Evolutionary conservation across 768 basidiomycete genomes (phyloP), one percentile per base, ranked within the genome.

Genomic region (Auricularia sp.): DNA sequence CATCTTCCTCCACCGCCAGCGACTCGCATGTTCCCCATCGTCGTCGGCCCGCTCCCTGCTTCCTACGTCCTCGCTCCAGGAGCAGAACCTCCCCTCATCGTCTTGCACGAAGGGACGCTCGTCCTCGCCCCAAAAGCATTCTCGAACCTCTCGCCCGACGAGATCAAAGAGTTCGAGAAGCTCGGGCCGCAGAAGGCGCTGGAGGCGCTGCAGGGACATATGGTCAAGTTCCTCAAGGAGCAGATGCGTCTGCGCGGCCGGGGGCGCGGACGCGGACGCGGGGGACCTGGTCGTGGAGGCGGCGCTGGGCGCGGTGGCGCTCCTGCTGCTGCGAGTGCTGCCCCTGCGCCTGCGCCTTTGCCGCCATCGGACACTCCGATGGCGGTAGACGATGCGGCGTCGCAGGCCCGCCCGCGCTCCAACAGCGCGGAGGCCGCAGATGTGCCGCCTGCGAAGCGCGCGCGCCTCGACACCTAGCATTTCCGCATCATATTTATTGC

Each of bases 61-160:
- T 65, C 75, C 3, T 65, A 71, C 16, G 65, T 75, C n/a, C 61
- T 72, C 29, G 59, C 70, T 13, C 72, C 66, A 64, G 74, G 29
- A 51, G 68, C 73, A 36, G 73, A 76, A 1, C 72, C 75, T 2
- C 81, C 80, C 35, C 86, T 86, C 37, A 92, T 97, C 78, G 84
- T 92, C 29, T 77, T 95, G 13, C 92, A 95, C 67, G 87, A 93
- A 68, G 87, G 91, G 63, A 88, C 83, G 36, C 82, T 97, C 24
- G 84, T 93, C 64, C 83, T 97, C 44, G 90, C 92, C 70, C 94
- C 94, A 2, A 81, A 82, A 24, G 88, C 96, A 39, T 97, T 97
- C 71, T 82, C 87, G 8, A 86, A 86, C 64, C 81, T 96, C 13
- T 84, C 88, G 3, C 78, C 81, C 54, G 86, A 88, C 67, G 88